Conservation (phyloP, 495 filamentous ascomycete species). For the Delitschia confertaspora region DNA sequence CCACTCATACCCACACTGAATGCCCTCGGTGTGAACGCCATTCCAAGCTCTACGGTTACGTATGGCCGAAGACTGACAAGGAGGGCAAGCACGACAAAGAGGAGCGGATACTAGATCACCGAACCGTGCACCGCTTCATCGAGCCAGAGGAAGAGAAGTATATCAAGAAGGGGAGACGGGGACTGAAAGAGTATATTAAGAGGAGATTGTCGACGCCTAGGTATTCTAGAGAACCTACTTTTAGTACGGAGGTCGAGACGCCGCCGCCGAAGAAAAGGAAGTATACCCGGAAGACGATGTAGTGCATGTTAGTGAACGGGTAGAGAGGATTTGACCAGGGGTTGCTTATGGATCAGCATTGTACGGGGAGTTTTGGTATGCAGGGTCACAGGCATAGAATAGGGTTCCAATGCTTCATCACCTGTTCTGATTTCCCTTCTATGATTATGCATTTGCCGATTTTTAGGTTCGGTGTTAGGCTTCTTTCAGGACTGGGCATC, state of each 20-base stretch:
- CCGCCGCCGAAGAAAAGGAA: conserved; percentile 8
- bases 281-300: conserved; percentile 5
- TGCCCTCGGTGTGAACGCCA: conserved; percentile 93
- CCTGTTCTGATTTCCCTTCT: too few species aligned
- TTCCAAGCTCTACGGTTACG: conserved; percentile 86
- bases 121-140: conserved; percentile 36
- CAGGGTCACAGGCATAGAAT: too few species aligned
- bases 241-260: conserved; percentile 15
- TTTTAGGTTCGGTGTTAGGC: too few species aligned
- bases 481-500: too few species aligned
- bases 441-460: too few species aligned
- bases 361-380: too few species aligned
- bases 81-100: conserved; percentile 65
- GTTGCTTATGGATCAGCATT: too few species aligned
- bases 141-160: conserved; percentile 35
- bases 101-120: conserved; percentile 39
- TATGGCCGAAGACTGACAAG: conserved; percentile 89
- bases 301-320: neutral
- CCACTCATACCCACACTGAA: conserved; percentile 70
- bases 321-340: neutral
- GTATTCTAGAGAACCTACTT: neutral
- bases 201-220: conserved; percentile 14
- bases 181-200: conserved; percentile 1
- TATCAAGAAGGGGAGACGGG: conserved; percentile 11
- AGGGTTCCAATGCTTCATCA: too few species aligned